These are phyloP conservation scores for Amauroascus verrucosus DNA, from an alignment of 2,329 filamentous ascomycete species.

Conservation along the genomic window DNA sequence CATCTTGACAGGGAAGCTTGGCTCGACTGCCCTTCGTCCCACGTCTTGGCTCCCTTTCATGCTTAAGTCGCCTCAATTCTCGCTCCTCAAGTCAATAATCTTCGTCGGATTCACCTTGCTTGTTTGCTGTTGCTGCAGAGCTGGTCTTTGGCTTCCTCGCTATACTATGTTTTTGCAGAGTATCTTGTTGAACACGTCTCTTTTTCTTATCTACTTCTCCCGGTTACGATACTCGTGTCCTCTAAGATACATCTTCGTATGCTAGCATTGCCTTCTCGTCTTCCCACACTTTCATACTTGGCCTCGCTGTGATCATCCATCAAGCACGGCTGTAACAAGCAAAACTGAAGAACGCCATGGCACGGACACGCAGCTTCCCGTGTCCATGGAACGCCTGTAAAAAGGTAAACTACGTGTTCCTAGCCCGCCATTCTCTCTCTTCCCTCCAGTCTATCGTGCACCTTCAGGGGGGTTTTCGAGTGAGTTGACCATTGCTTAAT, in stretches of 20 bases:
- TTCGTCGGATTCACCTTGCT: neutral
- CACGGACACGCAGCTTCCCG: constrained; percentile 36
- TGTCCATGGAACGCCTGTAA: constrained; percentile 36
- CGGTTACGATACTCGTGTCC: neutral
- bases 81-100: neutral
- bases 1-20: constrained; percentile 2
- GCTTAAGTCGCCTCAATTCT: constrained; percentile 11
- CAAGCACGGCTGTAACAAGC: neutral
- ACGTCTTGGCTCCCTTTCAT: constrained; percentile 9
- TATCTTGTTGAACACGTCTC: neutral
- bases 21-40: constrained; percentile 3
- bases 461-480: neutral
- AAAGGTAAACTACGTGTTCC: constrained; percentile 30
- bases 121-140: constrained; percentile 4
- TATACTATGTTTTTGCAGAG: constrained; percentile 8
- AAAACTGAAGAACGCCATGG: constrained; percentile 22
- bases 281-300: neutral
- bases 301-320: neutral
- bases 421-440: neutral
- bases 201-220: neutral
- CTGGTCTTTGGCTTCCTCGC: constrained; percentile 10
- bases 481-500: constrained; percentile 1
- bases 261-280: neutral
- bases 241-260: neutral
- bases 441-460: neutral